Evolutionary conservation across 2,329 filamentous ascomycete genomes (phyloP).

Genomic region (Endothia cerciana): DNA sequence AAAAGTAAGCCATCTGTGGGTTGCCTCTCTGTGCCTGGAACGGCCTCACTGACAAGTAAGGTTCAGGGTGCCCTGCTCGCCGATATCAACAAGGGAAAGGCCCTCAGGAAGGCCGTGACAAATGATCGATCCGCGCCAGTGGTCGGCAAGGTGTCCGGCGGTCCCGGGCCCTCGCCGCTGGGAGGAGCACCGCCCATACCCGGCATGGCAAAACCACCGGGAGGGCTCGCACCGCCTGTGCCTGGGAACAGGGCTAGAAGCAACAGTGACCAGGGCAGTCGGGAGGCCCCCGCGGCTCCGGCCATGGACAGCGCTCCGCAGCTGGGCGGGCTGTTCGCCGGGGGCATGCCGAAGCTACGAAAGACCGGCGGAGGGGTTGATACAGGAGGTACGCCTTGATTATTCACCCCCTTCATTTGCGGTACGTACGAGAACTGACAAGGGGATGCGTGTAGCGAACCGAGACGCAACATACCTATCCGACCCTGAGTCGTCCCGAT

Average conservation of each 20-base stretch:
- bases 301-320: slow-evolving; percentile 71
- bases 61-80: slow-evolving; percentile 79
- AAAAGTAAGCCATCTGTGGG: slow-evolving; percentile 60
- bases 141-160: slow-evolving; percentile 60
- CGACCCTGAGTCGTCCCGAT: slow-evolving; percentile 68
- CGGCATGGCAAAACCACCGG: slow-evolving; percentile 60
- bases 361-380: slow-evolving; percentile 82
- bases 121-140: slow-evolving; percentile 90
- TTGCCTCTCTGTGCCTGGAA: neutral
- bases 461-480: slow-evolving; percentile 75
- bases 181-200: slow-evolving; percentile 84
- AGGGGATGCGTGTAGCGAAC: slow-evolving; percentile 58
- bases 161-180: slow-evolving; percentile 63
- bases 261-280: slow-evolving; percentile 74
- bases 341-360: slow-evolving; percentile 92
- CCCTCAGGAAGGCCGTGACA: slow-evolving; percentile 82
- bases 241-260: slow-evolving; percentile 75
- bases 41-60: slow-evolving; percentile 1
- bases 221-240: slow-evolving; percentile 72
- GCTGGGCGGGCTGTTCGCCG: slow-evolving; percentile 84
- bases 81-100: slow-evolving; percentile 82
- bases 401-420: no score
- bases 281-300: slow-evolving; percentile 42
- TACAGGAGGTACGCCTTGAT: slow-evolving; percentile 61
- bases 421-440: no score